Evolutionary conservation across 2,329 filamentous ascomycete species (phyloP).

Genomic region (Ophiostoma tasmaniense): DNA sequence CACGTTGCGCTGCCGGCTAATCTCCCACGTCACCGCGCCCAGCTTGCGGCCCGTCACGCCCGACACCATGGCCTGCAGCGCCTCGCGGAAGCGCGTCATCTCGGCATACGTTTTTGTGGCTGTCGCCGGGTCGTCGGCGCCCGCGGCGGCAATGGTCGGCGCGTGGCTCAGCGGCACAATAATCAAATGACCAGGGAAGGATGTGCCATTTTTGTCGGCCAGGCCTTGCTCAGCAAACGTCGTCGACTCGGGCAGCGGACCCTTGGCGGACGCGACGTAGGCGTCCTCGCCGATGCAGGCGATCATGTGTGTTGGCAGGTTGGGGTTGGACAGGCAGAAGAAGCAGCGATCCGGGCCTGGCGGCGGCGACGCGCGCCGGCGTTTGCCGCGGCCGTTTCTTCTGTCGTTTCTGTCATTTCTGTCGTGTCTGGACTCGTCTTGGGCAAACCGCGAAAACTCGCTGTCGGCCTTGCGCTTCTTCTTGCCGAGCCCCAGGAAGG

Average conservation of each 20-base stretch:
- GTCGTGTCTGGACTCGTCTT: conserved; percentile 22
- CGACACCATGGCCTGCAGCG: conserved; percentile 73
- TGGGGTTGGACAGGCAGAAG: conserved; percentile 87
- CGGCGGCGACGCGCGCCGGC: conserved; percentile 42
- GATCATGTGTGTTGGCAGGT: conserved; percentile 77
- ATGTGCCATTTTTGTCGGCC: conserved; percentile 15
- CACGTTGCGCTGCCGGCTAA: conserved; percentile 70
- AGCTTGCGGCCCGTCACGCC: conserved; percentile 48
- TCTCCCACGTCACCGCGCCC: conserved; percentile 86
- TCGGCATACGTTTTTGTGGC: conserved; percentile 60
- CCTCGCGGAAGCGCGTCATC: conserved; percentile 71
- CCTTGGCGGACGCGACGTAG: conserved; percentile 88
- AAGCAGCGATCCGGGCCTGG: conserved; percentile 76
- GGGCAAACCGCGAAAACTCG: conserved; percentile 45
- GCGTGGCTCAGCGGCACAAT: conserved; percentile 83
- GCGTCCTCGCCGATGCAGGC: conserved; percentile 78
- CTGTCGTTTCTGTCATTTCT: conserved; percentile 32
- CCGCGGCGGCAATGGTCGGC: conserved; percentile 54
- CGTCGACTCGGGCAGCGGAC: conserved; percentile 63
- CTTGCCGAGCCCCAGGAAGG: conserved; percentile 41
- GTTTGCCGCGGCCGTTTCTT: conserved; percentile 33
- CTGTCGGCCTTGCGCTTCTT: conserved; percentile 25
- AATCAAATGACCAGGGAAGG: conserved; percentile 77
- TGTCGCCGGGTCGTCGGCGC: conserved; percentile 44
- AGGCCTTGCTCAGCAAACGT: conserved; percentile 60